Base-by-base conservation (phyloP, 2,329 filamentous ascomycete species). In the Phyllachora maydis region DNA sequence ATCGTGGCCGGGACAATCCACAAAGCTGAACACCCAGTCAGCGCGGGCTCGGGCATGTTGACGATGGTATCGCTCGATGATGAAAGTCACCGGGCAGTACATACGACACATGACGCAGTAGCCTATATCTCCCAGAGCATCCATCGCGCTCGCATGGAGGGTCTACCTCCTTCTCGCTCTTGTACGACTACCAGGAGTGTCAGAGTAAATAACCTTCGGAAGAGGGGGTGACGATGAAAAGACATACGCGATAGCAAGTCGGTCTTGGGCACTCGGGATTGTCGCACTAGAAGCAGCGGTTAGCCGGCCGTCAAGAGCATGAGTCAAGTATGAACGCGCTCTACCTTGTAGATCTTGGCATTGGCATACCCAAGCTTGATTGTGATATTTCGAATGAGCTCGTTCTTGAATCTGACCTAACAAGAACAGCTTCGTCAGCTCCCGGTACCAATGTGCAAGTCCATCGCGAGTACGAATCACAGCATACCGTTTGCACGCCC, bases 361-460 rank as follows among this genome's bases (percentile, higher is more conserved):
- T 98, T 98, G 49, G 88, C 88, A 51, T 98, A 98, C 48, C 88
- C 88, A 41, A 98, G 68, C 70, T 98, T 98, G 63, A 98, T 98
- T 42, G 88, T 98, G 45, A 98, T 98, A 53, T 98, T 98, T 45
- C 88, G 68, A 57, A 95, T 90, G 55, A 93, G 59, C 57, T 98
- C 88, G 59, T 95, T 98, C 75, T 98, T 98, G 65, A 98, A 98
- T n/a, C n/a, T n/a, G n/a, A n/a, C n/a, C n/a, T n/a, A n/a, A n/a
- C n/a, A n/a, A n/a, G n/a, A n/a, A n/a, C n/a, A n/a, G n/a, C n/a
- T n/a, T n/a, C n/a, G n/a, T n/a, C n/a, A n/a, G n/a, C n/a, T n/a
- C n/a, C n/a, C n/a, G n/a, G n/a, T n/a, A n/a, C n/a, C n/a, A n/a
- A n/a, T n/a, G n/a, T n/a, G n/a, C n/a, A n/a, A n/a, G n/a, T n/a